Evolutionary conservation across 176 grass and related monocot species (phyloP), one percentile per base, ranked within the genome.

Genomic region (Olyra latifolia): DNA sequence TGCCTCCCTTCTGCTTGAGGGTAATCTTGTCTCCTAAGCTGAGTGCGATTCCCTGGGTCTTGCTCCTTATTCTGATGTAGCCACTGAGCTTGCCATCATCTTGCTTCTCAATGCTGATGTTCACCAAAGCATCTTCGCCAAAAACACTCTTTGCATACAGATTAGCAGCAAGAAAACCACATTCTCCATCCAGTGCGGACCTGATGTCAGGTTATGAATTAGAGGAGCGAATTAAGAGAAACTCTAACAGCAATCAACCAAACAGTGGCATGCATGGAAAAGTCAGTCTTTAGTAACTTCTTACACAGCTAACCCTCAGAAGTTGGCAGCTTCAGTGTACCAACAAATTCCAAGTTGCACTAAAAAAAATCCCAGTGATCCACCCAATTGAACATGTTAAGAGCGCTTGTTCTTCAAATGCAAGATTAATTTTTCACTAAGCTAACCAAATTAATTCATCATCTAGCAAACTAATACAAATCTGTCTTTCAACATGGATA

Each of bases 11-110:
- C 86, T 94, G 92, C 88, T 91, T 94, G 60, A 94, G 83, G 73
- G 92, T 94, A 68, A 94, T 94, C 87, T 94, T 94, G 76, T 94
- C 92, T 43, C 92, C 92, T 80, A 94, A 82, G 59, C 92, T 94
- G 61, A 94, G 92, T 4, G 92, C 92, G 40, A 94, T 94, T 48
- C 91, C 91, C 77, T 93, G 91, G n/a, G 91, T 89, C 64, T 93
- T 93, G 84, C 91, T 93, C 65, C 91, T 87, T 69, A 93, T 93
- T 15, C 91, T 65, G 40, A 93, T 90, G 63, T 90, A 93, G 41
- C 91, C 91, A 39, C 91, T 93, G 32, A 93, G 87, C 77, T 93
- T 90, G 20, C 66, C 80, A 47, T 85, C 91, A 7, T 17, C 76
- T 38, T 93, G 91, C 73, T 90, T 93, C 76, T 93, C 91, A 19